Conservation (phyloP, 2,329 filamentous ascomycete genomes). For the Botrytis fragariae region DNA sequence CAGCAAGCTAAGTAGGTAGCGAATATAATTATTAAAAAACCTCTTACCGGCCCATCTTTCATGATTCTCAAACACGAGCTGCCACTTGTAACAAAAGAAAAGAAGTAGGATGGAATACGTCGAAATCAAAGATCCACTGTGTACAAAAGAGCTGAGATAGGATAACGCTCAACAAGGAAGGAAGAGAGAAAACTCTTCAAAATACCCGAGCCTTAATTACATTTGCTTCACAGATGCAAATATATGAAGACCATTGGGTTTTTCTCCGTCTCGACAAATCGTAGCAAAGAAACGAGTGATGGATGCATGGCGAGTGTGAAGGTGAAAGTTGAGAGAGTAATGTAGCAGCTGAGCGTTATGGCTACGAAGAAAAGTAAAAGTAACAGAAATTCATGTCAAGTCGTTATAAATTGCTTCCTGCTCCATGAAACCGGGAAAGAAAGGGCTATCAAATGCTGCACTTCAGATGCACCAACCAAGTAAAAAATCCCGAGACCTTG, state of each 20-base stretch:
- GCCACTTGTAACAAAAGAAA: neutral
- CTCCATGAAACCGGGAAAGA: neutral
- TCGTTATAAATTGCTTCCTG: constrained; percentile 5
- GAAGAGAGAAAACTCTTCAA: neutral
- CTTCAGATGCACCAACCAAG: constrained; percentile 13
- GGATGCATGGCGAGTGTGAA: neutral
- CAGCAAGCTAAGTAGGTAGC: constrained; percentile 9
- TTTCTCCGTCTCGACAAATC: neutral
- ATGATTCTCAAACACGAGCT: neutral
- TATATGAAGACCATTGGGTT: neutral
- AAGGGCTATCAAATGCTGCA: constrained; percentile 10
- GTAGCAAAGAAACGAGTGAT: neutral
- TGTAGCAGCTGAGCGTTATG: neutral
- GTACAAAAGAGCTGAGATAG: neutral
- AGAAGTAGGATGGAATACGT: neutral
- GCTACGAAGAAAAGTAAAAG: neutral
- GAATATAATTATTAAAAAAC: constrained; percentile 19
- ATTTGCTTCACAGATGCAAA: constrained; percentile 1
- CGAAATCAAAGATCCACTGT: neutral
- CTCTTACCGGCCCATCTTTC: neutral
- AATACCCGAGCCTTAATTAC: neutral
- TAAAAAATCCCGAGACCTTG: constrained; percentile 11
- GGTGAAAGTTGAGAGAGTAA: neutral
- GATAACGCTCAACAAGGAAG: neutral
- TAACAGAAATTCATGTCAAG: constrained; percentile 10